Conservation (phyloP, 495 filamentous ascomycete species). For the Penicillium nucicola region DNA sequence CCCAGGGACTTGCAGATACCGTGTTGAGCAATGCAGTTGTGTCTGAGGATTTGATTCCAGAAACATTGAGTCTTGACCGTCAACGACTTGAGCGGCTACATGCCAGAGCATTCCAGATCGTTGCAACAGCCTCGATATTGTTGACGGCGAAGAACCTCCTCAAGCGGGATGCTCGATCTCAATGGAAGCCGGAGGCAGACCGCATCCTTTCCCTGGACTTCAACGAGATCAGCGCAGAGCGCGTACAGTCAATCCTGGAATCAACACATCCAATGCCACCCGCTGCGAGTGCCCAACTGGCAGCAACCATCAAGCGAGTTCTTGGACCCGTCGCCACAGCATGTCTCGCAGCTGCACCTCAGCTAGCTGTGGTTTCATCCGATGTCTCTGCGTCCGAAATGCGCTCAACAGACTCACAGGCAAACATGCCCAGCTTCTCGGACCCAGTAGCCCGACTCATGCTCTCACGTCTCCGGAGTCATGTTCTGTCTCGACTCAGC, state of each 20-base stretch:
- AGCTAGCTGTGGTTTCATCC: constrained; percentile 29
- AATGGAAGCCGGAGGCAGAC: constrained; percentile 84
- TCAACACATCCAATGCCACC: constrained; percentile 75
- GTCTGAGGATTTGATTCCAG: constrained; percentile 62
- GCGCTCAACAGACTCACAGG: constrained; percentile 9
- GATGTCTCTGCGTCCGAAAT: constrained; percentile 7
- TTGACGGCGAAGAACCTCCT: constrained; percentile 93
- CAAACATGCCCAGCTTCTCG: constrained; percentile 40
- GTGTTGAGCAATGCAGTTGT: constrained; percentile 59
- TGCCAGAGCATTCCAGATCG: constrained; percentile 65
- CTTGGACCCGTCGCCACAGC: constrained; percentile 45
- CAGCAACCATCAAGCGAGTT: constrained; percentile 53
- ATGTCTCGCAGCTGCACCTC: constrained; percentile 33
- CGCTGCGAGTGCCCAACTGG: constrained; percentile 40
- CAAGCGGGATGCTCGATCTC: constrained; percentile 83
- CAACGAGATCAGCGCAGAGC: constrained; percentile 52
- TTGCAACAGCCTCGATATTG: constrained; percentile 77
- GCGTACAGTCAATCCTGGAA: constrained; percentile 76
- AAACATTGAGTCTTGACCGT: constrained; percentile 79
- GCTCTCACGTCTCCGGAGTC: constrained; percentile 67
- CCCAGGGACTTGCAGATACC: constrained; percentile 65
- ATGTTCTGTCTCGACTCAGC: constrained; percentile 72
- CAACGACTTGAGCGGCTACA: constrained; percentile 67
- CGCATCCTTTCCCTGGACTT: constrained; percentile 64
- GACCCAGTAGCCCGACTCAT: constrained; percentile 83